Conservation (phyloP, 1,284 basidiomycete genomes). For the Microstroma glucosiphilum region DNA sequence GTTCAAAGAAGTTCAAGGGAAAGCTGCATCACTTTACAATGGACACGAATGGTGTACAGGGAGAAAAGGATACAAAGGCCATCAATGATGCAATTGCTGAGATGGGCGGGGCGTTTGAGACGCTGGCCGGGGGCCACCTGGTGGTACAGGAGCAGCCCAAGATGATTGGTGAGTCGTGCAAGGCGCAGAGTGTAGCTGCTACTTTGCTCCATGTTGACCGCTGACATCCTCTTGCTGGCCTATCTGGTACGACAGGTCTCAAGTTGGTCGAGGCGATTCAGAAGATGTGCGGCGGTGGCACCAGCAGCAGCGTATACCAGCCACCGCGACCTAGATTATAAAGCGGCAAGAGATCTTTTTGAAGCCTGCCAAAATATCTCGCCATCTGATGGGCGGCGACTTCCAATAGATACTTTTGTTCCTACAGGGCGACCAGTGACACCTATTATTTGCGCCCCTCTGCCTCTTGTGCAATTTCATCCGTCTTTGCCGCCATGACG, state of each 20-base stretch:
- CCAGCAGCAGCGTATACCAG: no score
- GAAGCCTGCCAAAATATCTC: no score
- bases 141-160: conserved; percentile 39
- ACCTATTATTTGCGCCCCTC: conserved; percentile 24
- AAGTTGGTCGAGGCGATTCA: not conserved
- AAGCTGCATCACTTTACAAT: conserved; percentile 10
- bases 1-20: not conserved
- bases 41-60: no score
- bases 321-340: no score
- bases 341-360: no score
- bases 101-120: not conserved
- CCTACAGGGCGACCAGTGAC: no score
- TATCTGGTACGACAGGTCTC: no score
- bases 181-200: no score
- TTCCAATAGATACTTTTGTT: no score
- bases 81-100: conserved; percentile 10
- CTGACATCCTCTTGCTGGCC: no score
- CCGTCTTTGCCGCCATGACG: conserved; percentile 48
- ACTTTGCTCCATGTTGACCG: no score
- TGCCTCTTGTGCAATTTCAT: conserved; percentile 29
- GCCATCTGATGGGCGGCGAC: no score
- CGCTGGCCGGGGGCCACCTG: conserved; percentile 29
- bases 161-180: not conserved
- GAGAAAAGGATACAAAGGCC: conserved; percentile 16
- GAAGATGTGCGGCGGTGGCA: not conserved